Evolutionary conservation across 257 asterid genomes (phyloP).

Genomic region (Fraxinus americana): DNA sequence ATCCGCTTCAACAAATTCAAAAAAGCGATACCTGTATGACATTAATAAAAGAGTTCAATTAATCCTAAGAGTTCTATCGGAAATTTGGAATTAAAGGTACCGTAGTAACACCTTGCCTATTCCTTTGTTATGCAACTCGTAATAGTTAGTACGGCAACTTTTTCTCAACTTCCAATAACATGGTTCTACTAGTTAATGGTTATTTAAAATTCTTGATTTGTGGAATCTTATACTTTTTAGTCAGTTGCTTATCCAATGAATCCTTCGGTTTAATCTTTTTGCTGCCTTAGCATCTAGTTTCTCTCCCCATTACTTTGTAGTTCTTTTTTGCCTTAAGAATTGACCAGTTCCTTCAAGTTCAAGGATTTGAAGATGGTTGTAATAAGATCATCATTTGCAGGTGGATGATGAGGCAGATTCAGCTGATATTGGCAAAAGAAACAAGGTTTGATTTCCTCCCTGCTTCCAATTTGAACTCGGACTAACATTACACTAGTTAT

Average conservation of each 20-base stretch:
- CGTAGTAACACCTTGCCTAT: not conserved
- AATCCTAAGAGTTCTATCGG: not conserved
- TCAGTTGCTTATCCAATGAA: not conserved
- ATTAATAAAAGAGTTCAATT: not conserved
- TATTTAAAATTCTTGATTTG: not conserved
- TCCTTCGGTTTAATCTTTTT: not conserved
- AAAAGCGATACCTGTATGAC: not conserved
- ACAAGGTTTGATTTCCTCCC: not conserved
- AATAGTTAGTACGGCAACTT: not conserved
- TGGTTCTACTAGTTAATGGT: not conserved
- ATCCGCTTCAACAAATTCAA: not conserved
- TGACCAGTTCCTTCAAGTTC: not conserved
- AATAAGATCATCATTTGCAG: constrained; percentile 16
- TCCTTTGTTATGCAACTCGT: not conserved
- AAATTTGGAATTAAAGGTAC: not conserved
- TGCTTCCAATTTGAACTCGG: not conserved
- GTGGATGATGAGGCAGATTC: constrained; percentile 55
- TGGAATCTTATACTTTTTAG: not conserved
- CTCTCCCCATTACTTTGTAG: not conserved
- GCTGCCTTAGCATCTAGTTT: not conserved
- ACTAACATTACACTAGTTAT: not conserved
- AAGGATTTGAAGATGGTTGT: not conserved
- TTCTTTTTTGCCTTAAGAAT: not conserved
- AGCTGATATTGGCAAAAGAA: constrained; percentile 13
- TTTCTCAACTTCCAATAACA: not conserved